These are phyloP conservation scores for Salix brachista DNA, from an alignment of 345 rosid genomes.

Conservation along the genomic window DNA sequence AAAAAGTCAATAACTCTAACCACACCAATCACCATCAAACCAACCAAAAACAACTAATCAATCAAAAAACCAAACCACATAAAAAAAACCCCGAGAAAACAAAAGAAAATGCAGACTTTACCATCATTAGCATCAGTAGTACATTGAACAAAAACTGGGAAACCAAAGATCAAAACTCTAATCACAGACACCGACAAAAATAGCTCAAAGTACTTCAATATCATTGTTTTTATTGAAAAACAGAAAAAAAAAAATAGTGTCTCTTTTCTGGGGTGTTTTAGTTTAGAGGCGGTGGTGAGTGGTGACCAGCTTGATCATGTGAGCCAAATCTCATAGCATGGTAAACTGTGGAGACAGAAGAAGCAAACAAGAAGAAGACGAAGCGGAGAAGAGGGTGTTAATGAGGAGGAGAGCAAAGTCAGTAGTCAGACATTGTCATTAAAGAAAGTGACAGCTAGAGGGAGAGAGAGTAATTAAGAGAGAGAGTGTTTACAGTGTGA, in stretches of 20 bases:
- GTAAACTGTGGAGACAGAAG: slow-evolving; percentile 8
- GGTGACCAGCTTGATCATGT: slow-evolving; percentile 3
- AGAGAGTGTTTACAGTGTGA: background rate
- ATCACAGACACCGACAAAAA: slow-evolving; percentile 4
- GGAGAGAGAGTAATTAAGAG: slow-evolving; percentile 22
- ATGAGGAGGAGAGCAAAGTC: slow-evolving; percentile 21
- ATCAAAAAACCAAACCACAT: background rate
- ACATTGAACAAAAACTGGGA: slow-evolving; percentile 25
- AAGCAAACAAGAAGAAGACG: slow-evolving; percentile 20
- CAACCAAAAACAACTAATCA: background rate
- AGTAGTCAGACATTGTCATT: slow-evolving; percentile 38
- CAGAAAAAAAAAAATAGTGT: background rate
- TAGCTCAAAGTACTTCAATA: background rate
- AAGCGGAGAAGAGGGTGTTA: slow-evolving; percentile 7
- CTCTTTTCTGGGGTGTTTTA: background rate
- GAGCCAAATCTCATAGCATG: slow-evolving; percentile 21
- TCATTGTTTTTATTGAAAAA: background rate
- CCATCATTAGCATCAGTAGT: slow-evolving; percentile 46
- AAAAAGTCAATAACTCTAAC: slow-evolving; percentile 3
- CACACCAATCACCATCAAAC: slow-evolving; percentile 9
- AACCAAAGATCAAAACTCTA: slow-evolving; percentile 15
- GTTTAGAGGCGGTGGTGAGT: background rate
- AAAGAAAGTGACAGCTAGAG: slow-evolving; percentile 31
- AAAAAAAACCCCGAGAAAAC: background rate
- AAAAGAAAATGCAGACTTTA: slow-evolving; percentile 1